Evolutionary conservation across 2,329 filamentous ascomycete species (phyloP).

Genomic region (Myrmaecium sp.): DNA sequence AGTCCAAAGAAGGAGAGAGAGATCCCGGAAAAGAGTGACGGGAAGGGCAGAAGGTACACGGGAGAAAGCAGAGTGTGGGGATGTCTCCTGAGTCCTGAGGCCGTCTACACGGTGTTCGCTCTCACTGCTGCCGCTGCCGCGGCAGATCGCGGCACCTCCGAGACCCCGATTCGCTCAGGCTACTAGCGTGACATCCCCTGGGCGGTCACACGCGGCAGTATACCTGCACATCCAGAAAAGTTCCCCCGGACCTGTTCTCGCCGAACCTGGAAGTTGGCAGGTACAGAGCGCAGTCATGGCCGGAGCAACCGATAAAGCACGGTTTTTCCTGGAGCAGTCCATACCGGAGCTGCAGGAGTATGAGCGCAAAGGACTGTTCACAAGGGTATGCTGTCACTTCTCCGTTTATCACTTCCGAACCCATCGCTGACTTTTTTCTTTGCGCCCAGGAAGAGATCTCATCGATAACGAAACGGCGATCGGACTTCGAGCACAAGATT

Average conservation of each 20-base stretch:
- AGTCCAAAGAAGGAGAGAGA: conserved; percentile 8
- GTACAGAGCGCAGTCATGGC: too few species aligned
- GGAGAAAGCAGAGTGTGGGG: conserved; percentile 12
- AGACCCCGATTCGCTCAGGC: too few species aligned
- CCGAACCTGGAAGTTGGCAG: conserved; percentile 1
- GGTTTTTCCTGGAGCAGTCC: conserved; percentile 83
- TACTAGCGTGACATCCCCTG: too few species aligned
- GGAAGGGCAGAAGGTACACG: conserved; percentile 8
- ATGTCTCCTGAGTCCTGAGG: conserved; percentile 5
- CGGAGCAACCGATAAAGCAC: conserved; percentile 88
- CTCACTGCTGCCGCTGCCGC: neutral
- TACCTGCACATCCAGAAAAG: too few species aligned
- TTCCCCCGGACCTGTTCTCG: conserved; percentile 8
- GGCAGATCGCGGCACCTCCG: neutral
- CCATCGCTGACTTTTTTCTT: too few species aligned
- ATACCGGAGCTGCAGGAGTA: conserved; percentile 87
- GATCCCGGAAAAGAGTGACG: conserved; percentile 13
- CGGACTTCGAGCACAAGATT: conserved; percentile 82
- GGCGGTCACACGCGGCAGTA: too few species aligned
- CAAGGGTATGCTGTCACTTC: conserved; percentile 37
- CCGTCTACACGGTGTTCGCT: neutral
- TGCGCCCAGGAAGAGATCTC: conserved; percentile 61
- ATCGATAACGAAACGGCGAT: conserved; percentile 75
- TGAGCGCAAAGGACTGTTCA: conserved; percentile 82
- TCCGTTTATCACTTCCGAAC: conserved; percentile 1